These are phyloP conservation scores for Albifimbria verrucaria DNA, from an alignment of 2,329 filamentous ascomycete genomes.

Conservation along the genomic window DNA sequence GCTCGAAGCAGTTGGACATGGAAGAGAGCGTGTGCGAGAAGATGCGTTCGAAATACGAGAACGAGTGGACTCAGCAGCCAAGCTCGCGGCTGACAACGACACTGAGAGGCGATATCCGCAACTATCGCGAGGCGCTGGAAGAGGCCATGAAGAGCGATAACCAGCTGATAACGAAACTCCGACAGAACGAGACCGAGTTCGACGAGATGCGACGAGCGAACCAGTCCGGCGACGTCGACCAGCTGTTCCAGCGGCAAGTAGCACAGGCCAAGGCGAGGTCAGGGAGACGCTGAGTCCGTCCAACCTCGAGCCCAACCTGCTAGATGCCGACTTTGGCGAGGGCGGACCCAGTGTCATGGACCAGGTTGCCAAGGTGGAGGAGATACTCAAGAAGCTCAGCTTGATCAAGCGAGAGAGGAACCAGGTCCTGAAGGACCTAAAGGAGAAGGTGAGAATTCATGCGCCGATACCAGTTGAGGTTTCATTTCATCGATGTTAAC, in stretches of 20 bases:
- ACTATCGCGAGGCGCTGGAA: slow-evolving; percentile 83
- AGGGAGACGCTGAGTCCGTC: slow-evolving; percentile 60
- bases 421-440: slow-evolving; percentile 92
- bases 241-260: slow-evolving; percentile 83
- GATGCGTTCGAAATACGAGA: slow-evolving; percentile 96
- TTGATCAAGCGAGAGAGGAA: slow-evolving; percentile 87
- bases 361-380: slow-evolving; percentile 85
- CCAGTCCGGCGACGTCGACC: slow-evolving; percentile 80
- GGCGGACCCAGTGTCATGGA: slow-evolving; percentile 76
- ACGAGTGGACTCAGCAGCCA: slow-evolving; percentile 95
- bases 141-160: slow-evolving; percentile 85
- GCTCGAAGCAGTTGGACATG: slow-evolving; percentile 87
- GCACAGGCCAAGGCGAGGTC: slow-evolving; percentile 69
- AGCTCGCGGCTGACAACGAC: slow-evolving; percentile 87
- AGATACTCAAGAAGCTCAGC: slow-evolving; percentile 85
- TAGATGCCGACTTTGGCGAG: slow-evolving; percentile 92
- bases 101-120: slow-evolving; percentile 79
- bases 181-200: slow-evolving; percentile 84
- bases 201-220: slow-evolving; percentile 92
- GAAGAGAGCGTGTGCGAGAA: slow-evolving; percentile 98
- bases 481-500: slow-evolving; percentile 8
- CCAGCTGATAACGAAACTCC: slow-evolving; percentile 77
- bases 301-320: slow-evolving; percentile 67
- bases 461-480: background rate
- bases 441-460: slow-evolving; percentile 75